A percentile compares a stretch with the other conserved stretches of the same genome.
Evolutionary conservation across 23 red algal genomes (phyloP).

Genomic region (Gracilariopsis chorda): DNA sequence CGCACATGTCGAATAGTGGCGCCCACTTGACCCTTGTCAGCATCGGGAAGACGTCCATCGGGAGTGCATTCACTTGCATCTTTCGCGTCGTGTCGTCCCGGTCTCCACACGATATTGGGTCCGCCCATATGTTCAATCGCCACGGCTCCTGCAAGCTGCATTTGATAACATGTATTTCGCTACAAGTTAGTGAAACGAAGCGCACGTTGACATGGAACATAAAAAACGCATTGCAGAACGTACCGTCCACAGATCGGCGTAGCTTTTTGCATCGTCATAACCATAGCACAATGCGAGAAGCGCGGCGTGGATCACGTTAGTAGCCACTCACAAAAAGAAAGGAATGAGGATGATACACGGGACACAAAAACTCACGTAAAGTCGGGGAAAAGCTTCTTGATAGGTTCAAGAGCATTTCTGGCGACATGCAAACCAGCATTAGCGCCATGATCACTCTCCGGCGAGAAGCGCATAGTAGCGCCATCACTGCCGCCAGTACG

Average conservation of each 20-base stretch:
- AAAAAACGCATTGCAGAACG: no score
- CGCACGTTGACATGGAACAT: no score
- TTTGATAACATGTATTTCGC: no score
- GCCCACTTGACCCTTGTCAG: constrained; percentile 53
- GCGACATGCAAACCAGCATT: constrained; percentile 84
- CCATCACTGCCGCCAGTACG: constrained; percentile 81
- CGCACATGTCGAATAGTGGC: constrained; percentile 72
- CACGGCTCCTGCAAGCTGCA: constrained; percentile 71
- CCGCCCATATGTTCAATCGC: constrained; percentile 88
- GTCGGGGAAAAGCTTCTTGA: constrained; percentile 80
- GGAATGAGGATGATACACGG: no score
- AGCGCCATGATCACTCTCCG: constrained; percentile 76
- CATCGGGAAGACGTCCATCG: constrained; percentile 78
- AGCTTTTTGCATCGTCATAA: constrained; percentile 23
- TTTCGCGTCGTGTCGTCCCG: constrained; percentile 67
- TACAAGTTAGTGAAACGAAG: no score
- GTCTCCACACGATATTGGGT: constrained; percentile 77
- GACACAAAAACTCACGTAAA: constrained; percentile 74
- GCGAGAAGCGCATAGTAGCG: constrained; percentile 79
- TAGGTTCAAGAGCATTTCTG: constrained; percentile 69
- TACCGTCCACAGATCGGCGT: constrained; percentile 59
- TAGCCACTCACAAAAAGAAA: neutral
- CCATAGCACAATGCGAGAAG: no score
- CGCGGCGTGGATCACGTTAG: no score
- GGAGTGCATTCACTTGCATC: constrained; percentile 57